Percentiles rank a stretch among this genome's conserved stretches.
Evolutionary conservation across 139 green algal species (phyloP).

Genomic region (Mesotaenium endlicherianum): DNA sequence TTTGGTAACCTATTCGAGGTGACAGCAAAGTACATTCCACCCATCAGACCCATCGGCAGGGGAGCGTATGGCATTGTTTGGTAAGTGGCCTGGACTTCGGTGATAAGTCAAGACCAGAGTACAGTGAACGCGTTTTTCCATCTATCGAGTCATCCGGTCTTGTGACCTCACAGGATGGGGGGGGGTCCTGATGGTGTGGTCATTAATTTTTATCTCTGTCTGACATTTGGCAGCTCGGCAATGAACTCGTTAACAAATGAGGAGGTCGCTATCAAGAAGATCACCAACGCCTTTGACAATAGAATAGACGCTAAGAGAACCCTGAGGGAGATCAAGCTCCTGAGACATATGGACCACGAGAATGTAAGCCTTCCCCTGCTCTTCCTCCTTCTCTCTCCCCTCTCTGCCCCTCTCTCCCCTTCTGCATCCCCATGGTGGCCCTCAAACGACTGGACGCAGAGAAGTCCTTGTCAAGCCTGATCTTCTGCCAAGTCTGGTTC

Average conservation of each 20-base stretch:
- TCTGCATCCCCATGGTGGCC: neutral
- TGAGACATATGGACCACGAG: slow-evolving; percentile 63
- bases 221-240: slow-evolving; percentile 42
- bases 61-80: slow-evolving; percentile 65
- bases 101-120: too few relatives aligned
- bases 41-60: slow-evolving; percentile 62
- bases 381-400: too few relatives aligned
- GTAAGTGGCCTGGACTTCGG: slow-evolving; percentile 5
- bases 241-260: slow-evolving; percentile 53
- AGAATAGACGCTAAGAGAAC: slow-evolving; percentile 61
- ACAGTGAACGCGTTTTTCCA: too few relatives aligned
- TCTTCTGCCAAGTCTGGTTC: too few relatives aligned
- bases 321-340: slow-evolving; percentile 67
- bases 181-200: too few relatives aligned
- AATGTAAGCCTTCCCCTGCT: slow-evolving; percentile 57
- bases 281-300: slow-evolving; percentile 65
- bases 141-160: too few relatives aligned
- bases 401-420: neutral
- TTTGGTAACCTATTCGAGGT: slow-evolving; percentile 62
- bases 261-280: slow-evolving; percentile 69
- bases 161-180: too few relatives aligned
- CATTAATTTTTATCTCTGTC: too few relatives aligned
- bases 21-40: slow-evolving; percentile 58
- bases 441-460: too few relatives aligned
- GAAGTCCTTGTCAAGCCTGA: too few relatives aligned